Conservation (phyloP, 176 grass and related monocot genomes). For the Carex pumila region DNA sequence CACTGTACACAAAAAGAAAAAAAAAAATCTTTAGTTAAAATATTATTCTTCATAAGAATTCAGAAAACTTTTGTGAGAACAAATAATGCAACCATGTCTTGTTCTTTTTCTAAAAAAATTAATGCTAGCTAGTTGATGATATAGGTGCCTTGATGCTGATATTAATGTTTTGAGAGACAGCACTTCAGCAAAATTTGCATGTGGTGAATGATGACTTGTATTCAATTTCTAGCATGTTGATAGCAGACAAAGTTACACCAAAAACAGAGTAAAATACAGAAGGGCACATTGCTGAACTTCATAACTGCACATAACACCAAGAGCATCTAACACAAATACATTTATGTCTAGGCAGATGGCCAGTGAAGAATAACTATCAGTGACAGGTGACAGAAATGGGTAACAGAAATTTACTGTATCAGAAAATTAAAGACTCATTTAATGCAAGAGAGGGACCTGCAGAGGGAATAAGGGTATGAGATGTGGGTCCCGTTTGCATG, state of each 20-base stretch:
- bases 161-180: not conserved
- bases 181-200: not conserved
- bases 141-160: not conserved
- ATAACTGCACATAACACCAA: not conserved
- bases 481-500: constrained; percentile 68
- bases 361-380: not conserved
- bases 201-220: not conserved
- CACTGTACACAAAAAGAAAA: constrained; percentile 29
- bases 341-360: not conserved
- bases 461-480: constrained; percentile 66
- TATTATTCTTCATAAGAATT: not conserved
- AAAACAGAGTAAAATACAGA: not conserved
- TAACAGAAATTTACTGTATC: not conserved
- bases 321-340: not conserved
- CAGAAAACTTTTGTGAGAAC: not conserved
- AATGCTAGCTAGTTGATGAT: not conserved
- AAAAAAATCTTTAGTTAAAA: not conserved
- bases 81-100: not conserved
- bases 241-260: not conserved
- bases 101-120: not conserved
- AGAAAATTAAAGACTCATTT: not conserved
- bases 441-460: constrained; percentile 40
- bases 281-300: not conserved
- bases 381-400: not conserved
- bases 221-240: not conserved